Base-by-base conservation (phyloP, 2,329 filamentous ascomycete genomes). In the Zasmidium citrigriseum region DNA sequence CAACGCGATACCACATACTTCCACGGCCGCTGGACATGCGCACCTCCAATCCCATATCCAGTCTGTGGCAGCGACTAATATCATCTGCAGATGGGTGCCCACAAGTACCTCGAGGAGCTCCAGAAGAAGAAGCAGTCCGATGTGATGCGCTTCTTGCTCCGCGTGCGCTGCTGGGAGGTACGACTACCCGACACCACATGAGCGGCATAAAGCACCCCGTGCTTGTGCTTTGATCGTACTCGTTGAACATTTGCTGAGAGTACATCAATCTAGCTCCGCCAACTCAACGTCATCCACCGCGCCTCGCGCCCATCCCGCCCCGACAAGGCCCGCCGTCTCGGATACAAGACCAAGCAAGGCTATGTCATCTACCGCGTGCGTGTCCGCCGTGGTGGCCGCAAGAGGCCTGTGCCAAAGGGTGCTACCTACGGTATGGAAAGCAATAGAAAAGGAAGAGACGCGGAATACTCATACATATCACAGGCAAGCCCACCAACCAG, bases 61-160 rank as follows among this genome's bases (percentile, higher is more conserved):
- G 24, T 18, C 25, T 18, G 41, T 20, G 50, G 47, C 54, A 58
- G 48, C 51, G 29, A 58, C 63, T 70, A 60, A 69, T 54, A 55
- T 4, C 52, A 25, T 22, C 22, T 48, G 59, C 66, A 93, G 87
- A 97, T 97, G 95, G 95, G 95, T 90, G 93, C 93, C 86, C 91
- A 97, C 83, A 99, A 99, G 86, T 99, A 96, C 86, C 91, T 99
- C 84, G 96, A 99, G 89, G 95, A 99, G 88, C 90, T 99, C 86
- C 92, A 97, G 83, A 98, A 99, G 92, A 97, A 96, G 91, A 99
- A 99, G 92, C 95, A 99, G 89, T 96, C 91, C 82, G 95, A 99
- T 88, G 90, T 99, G 79, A 91, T 98, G 86, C 93, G 93, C 86
- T 99, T 99, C 88, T 89, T 99, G 84, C 91, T 97, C 83, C 93